Evolutionary conservation across 2,329 filamentous ascomycete genomes (phyloP), one percentile per base, ranked within the genome.

Genomic region (Hansfordia pulvinata): DNA sequence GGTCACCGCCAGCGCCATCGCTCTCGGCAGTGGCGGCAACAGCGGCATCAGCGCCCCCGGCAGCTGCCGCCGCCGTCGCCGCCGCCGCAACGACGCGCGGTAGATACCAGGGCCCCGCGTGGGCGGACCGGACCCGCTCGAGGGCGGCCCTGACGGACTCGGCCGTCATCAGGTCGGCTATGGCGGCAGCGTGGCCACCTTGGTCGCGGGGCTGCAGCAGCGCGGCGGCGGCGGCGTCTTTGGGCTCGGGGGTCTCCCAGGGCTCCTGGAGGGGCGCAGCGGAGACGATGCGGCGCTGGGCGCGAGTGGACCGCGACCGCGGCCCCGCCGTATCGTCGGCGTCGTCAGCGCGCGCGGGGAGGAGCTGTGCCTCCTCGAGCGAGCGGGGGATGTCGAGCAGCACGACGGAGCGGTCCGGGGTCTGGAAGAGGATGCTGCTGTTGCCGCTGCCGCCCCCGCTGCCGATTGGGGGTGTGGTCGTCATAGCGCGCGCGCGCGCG

Each of bases 341-440:
- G n/a, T n/a, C n/a, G n/a, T n/a, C n/a, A n/a, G n/a, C n/a, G n/a
- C n/a, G n/a, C n/a, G 49, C 50, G 6, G 52, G 44, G 9, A 54
- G 52, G 18, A 62, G 59, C 49, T 85, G 80, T 11, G 69, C 70
- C 32, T 69, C 59, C 36, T 79, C 73, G 20, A 85, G 66, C 2
- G 80, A 81, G 11, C 60, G 56, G 14, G 80, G 78, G 23, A 84
- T 67, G 41, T 86, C 80, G 27, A 85, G 47, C 15, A 84, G 46
- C 13, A 69, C 56, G 28, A 76, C 49, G 23, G 63, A 58, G 25
- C 51, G 42, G 24, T 57, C 52, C 2, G 47, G 39, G 35, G 61
- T 71, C 35, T 66, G 58, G 48, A 65, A 76, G 20, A 78, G 46
- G 13, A 76, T 58, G 13, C 35, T 32, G 20, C 15, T 21, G 20